These are phyloP conservation scores for Exophiala aquamarina DNA, from an alignment of 2,329 filamentous ascomycete species.

Conservation along the genomic window DNA sequence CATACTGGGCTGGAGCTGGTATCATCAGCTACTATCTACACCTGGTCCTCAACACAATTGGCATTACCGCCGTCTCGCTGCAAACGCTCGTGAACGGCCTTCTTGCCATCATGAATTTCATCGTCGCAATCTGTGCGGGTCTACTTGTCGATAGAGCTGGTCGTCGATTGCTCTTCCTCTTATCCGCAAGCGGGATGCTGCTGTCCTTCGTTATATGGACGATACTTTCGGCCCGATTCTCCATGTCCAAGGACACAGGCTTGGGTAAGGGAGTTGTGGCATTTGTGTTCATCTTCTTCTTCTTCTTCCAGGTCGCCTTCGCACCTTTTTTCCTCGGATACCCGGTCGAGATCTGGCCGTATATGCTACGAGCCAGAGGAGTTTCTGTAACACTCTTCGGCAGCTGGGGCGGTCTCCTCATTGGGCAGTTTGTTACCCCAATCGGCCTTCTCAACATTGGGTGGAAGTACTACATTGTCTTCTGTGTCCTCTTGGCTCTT, in stretches of 20 bases:
- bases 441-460: conserved; percentile 29
- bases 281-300: conserved; percentile 36
- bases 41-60: conserved; percentile 47
- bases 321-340: conserved; percentile 32
- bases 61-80: conserved; percentile 53
- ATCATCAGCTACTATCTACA: conserved; percentile 38
- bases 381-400: conserved; percentile 7
- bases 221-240: conserved; percentile 4
- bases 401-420: not conserved
- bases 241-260: not conserved
- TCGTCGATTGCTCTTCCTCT: conserved; percentile 58
- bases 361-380: conserved; percentile 37
- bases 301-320: conserved; percentile 34
- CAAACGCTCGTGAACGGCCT: conserved; percentile 30
- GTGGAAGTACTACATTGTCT: conserved; percentile 33
- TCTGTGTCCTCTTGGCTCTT: conserved; percentile 32
- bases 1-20: conserved; percentile 7
- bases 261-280: conserved; percentile 32
- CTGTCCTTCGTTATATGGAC: conserved; percentile 17
- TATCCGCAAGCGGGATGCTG: conserved; percentile 37
- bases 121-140: conserved; percentile 14
- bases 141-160: conserved; percentile 57
- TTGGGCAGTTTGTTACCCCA: conserved; percentile 29
- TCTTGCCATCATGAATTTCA: conserved; percentile 13
- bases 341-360: conserved; percentile 36